These are phyloP conservation scores for Naganishia vaughanmartiniae DNA, from an alignment of 768 basidiomycete genomes.

Conservation along the genomic window DNA sequence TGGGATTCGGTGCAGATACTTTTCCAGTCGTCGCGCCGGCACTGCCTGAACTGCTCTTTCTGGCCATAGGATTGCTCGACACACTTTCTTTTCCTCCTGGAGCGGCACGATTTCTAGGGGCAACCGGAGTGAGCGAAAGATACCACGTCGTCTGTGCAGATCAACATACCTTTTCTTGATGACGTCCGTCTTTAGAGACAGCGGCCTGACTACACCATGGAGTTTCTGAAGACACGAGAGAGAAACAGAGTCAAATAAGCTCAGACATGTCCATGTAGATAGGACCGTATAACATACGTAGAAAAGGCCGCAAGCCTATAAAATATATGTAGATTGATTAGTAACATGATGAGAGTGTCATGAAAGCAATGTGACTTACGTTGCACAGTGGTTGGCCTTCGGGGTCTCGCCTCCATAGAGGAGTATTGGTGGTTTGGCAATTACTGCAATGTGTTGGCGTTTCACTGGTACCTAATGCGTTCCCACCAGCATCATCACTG, in stretches of 20 bases:
- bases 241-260: not conserved
- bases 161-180: slow-evolving; percentile 72
- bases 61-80: not conserved
- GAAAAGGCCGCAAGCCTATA: slow-evolving; percentile 84
- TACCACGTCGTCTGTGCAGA: not conserved
- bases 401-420: slow-evolving; percentile 85
- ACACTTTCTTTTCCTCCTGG: slow-evolving; percentile 26
- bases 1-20: not conserved
- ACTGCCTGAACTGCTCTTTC: slow-evolving; percentile 16
- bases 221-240: slow-evolving; percentile 70
- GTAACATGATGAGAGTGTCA: not conserved
- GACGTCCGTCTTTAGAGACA: slow-evolving; percentile 93
- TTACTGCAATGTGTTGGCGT: slow-evolving; percentile 85
- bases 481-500: slow-evolving; percentile 60
- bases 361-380: slow-evolving; percentile 40
- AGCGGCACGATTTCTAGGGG: slow-evolving; percentile 28
- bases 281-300: slow-evolving; percentile 57
- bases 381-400: slow-evolving; percentile 87
- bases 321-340: not conserved
- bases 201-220: slow-evolving; percentile 88
- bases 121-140: not conserved
- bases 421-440: slow-evolving; percentile 92
- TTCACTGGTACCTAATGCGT: slow-evolving; percentile 43
- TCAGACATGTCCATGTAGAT: slow-evolving; percentile 52
- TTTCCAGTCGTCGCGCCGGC: not conserved